These are phyloP conservation scores for Gaertneriomyces sp. DNA, from an alignment of 192 early-diverging fungal genomes.

Conservation along the genomic window DNA sequence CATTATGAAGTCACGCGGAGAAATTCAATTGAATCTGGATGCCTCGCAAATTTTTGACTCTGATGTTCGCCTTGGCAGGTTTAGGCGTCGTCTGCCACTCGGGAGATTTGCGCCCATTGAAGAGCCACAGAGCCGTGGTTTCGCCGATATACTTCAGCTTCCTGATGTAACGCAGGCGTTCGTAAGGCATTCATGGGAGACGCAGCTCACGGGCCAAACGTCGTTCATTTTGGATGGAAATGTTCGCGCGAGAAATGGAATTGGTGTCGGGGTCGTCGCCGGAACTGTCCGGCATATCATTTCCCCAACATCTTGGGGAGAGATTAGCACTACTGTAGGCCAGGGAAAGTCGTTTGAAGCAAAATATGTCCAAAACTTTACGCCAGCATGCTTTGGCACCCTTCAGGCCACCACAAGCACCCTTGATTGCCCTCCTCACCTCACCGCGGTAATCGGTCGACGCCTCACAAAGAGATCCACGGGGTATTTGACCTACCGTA, in stretches of 20 bases:
- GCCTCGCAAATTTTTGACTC: slow-evolving; percentile 43
- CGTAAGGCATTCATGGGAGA: slow-evolving; percentile 58
- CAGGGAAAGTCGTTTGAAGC: background rate
- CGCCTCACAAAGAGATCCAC: slow-evolving; percentile 60
- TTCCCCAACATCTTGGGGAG: slow-evolving; percentile 65
- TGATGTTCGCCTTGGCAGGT: slow-evolving; percentile 1
- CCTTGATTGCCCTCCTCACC: slow-evolving; percentile 62
- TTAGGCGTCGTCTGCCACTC: slow-evolving; percentile 7
- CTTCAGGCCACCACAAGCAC: slow-evolving; percentile 51
- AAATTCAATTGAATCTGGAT: slow-evolving; percentile 48
- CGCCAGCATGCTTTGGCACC: slow-evolving; percentile 59
- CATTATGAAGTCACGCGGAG: slow-evolving; percentile 46
- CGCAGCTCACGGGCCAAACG: slow-evolving; percentile 36
- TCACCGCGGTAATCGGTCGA: slow-evolving; percentile 61
- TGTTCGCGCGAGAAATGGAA: slow-evolving; percentile 54
- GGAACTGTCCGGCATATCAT: slow-evolving; percentile 76
- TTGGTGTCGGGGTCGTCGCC: slow-evolving; percentile 73
- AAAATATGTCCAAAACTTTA: background rate
- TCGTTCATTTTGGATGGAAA: slow-evolving; percentile 40
- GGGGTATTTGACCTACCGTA: slow-evolving; percentile 71
- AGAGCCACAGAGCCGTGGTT: background rate
- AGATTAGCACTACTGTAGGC: slow-evolving; percentile 44
- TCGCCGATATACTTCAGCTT: slow-evolving; percentile 22
- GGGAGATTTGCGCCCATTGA: slow-evolving; percentile 23
- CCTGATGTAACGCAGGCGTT: slow-evolving; percentile 32